These are phyloP conservation scores for Plectranthus barbatus DNA, from an alignment of 257 asterid species.

Conservation along the genomic window DNA sequence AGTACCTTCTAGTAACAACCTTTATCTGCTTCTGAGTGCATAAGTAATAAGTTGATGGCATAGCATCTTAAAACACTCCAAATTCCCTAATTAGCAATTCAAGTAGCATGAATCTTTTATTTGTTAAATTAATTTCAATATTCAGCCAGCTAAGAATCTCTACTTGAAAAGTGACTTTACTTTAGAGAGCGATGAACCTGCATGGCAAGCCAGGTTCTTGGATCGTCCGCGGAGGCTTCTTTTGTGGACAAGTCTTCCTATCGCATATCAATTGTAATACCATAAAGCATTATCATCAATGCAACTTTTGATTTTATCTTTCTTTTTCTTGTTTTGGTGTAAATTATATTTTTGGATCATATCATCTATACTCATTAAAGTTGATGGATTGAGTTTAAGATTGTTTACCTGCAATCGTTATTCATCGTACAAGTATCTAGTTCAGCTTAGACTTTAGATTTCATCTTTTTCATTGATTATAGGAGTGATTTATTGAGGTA, in stretches of 20 bases:
- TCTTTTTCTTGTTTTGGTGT: not conserved
- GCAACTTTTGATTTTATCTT: not conserved
- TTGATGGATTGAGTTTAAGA: too few relatives aligned
- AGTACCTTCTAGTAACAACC: not conserved
- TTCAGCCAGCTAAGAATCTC: constrained; percentile 70
- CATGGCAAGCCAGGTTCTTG: constrained; percentile 88
- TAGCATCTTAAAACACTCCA: not conserved
- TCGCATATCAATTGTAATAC: constrained; percentile 34
- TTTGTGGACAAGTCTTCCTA: constrained; percentile 69
- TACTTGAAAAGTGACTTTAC: constrained; percentile 78
- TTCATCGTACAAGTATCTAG: too few relatives aligned
- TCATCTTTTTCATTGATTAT: too few relatives aligned
- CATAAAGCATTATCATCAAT: not conserved
- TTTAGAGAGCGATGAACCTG: constrained; percentile 86
- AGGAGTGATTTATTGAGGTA: too few relatives aligned
- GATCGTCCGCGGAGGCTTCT: constrained; percentile 90
- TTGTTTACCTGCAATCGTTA: too few relatives aligned
- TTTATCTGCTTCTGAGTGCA: not conserved
- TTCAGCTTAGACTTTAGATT: too few relatives aligned
- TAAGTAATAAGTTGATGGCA: too few relatives aligned
- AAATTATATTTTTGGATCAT: not conserved
- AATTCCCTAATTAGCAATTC: not conserved
- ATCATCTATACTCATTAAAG: too few relatives aligned
- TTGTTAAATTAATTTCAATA: constrained; percentile 35
- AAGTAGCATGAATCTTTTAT: not conserved